Conservation (phyloP, 129 eudicot species). For the Sambucus nigra region DNA sequence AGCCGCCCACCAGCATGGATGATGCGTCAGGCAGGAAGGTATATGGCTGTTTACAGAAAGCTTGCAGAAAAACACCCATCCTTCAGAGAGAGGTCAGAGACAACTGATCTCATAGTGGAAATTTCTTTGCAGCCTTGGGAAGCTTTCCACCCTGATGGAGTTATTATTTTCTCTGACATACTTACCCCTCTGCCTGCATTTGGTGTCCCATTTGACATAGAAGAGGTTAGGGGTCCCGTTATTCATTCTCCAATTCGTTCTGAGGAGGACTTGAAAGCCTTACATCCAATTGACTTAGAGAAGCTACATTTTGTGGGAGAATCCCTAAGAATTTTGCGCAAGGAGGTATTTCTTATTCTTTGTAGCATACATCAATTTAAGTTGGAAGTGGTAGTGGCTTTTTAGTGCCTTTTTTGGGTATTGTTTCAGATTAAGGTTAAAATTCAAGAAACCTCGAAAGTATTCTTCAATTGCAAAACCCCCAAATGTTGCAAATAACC, state of each 20-base stretch:
- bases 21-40: constrained; percentile 99
- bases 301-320: constrained; percentile 75
- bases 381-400: not conserved
- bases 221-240: constrained; percentile 87
- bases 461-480: too few species aligned
- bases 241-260: constrained; percentile 81
- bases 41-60: constrained; percentile 91
- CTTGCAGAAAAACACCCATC: constrained; percentile 96
- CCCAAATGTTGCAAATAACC: too few species aligned
- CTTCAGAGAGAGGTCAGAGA: constrained; percentile 96
- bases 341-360: constrained; percentile 43
- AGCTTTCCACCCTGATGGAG: constrained; percentile 96
- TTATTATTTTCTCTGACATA: constrained; percentile 91
- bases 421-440: too few species aligned
- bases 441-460: too few species aligned
- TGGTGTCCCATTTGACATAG: constrained; percentile 95
- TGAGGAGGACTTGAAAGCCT: constrained; percentile 70
- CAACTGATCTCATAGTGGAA: constrained; percentile 95
- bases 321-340: constrained; percentile 67
- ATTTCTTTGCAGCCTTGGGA: constrained; percentile 99
- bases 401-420: not conserved
- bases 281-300: constrained; percentile 77
- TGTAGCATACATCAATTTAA: not conserved
- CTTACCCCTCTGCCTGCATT: constrained; percentile 96
- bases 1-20: constrained; percentile 99